Base-by-base conservation (phyloP, 352 stramenopile species). In the Globisporangium uncinulatum region DNA sequence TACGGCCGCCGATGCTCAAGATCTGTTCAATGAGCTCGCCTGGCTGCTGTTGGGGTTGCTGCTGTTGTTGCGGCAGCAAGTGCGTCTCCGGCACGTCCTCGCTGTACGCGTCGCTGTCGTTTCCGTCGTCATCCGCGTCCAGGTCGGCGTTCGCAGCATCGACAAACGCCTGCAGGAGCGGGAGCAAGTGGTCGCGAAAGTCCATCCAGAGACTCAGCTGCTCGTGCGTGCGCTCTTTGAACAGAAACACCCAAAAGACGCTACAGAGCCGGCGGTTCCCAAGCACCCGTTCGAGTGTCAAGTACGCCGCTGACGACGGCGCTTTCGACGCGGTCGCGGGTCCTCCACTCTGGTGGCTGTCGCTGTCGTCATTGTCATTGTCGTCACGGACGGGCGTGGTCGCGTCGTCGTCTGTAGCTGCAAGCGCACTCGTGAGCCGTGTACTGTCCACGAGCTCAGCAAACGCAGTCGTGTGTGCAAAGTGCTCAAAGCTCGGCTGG, bases 121-220 rank as follows among this genome's bases (percentile, higher is more conserved):
- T 56, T n/a, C 65, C 56, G 1, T 76, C 63, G 2, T 61, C 56
- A 8, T 32, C 65, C 34, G 66, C 43, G 15, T 60, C 57, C 29
- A 68, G 57, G 34, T 82, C 79, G 1, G 59, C 65, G 29, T 75
- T 71, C 0, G 63, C 73, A 2, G 67, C 69, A 9, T 63, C 57
- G 44, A 87, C 73, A 55, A 88, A 87, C 15, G 74, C 70, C 14
- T 80, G 68, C 0, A 93, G 68, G 32, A 91, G 45, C 17, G 84
- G 84, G 31, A 89, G 37, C 4, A 94, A 52, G 7, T 89, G 77
- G 59, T 92, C 79, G 17, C 71, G 72, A 41, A 88, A 74, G 32
- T 94, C 84, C 82, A 94, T 91, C 82, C 82, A 94, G 17, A 91
- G 59, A 67, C 84, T 94, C 43, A 94, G 46, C 37, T 87, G 80